Conservation (phyloP, 2,329 filamentous ascomycete species). For the Calonectria hongkongensis region DNA sequence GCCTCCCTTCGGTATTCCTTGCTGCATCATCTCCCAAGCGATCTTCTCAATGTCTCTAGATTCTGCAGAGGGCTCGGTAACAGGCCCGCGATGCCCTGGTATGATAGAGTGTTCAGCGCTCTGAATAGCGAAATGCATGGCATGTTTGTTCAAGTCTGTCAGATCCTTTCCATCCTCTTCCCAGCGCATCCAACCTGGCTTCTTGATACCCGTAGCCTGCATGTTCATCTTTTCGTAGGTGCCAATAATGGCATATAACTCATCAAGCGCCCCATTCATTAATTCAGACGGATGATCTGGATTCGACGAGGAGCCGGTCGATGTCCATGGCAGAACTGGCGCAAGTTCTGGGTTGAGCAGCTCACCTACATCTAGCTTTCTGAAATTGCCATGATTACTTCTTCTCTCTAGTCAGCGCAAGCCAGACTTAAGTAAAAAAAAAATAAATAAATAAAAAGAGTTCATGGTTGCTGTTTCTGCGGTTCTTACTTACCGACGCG, state of each 20-base stretch:
- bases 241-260: constrained; percentile 46
- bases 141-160: constrained; percentile 53
- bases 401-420: neutral
- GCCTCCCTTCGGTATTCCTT: constrained; percentile 45
- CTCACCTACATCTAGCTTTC: constrained; percentile 9
- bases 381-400: constrained; percentile 31
- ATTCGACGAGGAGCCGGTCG: constrained; percentile 7
- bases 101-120: constrained; percentile 55
- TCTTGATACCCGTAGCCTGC: constrained; percentile 44
- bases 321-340: constrained; percentile 47
- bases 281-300: constrained; percentile 31
- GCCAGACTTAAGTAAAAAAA: too few species aligned
- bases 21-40: constrained; percentile 59
- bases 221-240: constrained; percentile 52
- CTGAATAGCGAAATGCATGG: constrained; percentile 50
- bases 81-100: constrained; percentile 44
- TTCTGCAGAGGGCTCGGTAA: constrained; percentile 33
- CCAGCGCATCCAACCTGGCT: constrained; percentile 58
- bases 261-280: constrained; percentile 43
- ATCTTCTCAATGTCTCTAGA: constrained; percentile 57
- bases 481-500: constrained; percentile 46
- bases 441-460: neutral
- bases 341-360: constrained; percentile 39
- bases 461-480: neutral
- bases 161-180: constrained; percentile 58